These are phyloP conservation scores for Leucogyrophana mollusca DNA, from an alignment of 768 basidiomycete species.

Conservation along the genomic window DNA sequence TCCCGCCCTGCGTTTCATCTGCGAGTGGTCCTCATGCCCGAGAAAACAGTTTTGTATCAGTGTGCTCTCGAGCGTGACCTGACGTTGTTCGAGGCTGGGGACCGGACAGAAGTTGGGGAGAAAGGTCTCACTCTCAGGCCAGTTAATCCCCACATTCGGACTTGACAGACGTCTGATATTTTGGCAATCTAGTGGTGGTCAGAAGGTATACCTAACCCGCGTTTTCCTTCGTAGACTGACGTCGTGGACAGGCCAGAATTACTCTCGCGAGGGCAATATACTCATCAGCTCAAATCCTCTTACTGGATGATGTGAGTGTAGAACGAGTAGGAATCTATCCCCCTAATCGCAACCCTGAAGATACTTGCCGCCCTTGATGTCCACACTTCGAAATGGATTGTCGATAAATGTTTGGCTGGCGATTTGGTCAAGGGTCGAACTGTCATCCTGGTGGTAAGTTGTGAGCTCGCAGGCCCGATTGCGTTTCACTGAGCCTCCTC, in stretches of 20 bases:
- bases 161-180: background rate
- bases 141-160: background rate
- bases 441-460: slow-evolving; percentile 45
- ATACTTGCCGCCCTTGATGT: slow-evolving; percentile 57
- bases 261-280: slow-evolving; percentile 58
- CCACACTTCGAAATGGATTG: slow-evolving; percentile 47
- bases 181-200: slow-evolving; percentile 40
- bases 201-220: slow-evolving; percentile 39
- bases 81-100: slow-evolving; percentile 52
- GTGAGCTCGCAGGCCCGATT: slow-evolving; percentile 12
- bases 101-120: slow-evolving; percentile 67
- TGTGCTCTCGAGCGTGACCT: slow-evolving; percentile 42
- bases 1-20: background rate
- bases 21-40: background rate
- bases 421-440: slow-evolving; percentile 45
- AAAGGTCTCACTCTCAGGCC: slow-evolving; percentile 54
- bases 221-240: background rate
- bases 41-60: slow-evolving; percentile 28
- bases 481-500: background rate
- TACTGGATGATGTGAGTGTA: slow-evolving; percentile 61
- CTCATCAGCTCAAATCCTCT: slow-evolving; percentile 53
- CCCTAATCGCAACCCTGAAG: background rate
- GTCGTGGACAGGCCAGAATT: slow-evolving; percentile 40
- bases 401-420: slow-evolving; percentile 39
- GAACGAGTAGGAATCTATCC: background rate